Evolutionary conservation across 2,329 filamentous ascomycete species (phyloP).

Genomic region (Penicillium rolfsii): DNA sequence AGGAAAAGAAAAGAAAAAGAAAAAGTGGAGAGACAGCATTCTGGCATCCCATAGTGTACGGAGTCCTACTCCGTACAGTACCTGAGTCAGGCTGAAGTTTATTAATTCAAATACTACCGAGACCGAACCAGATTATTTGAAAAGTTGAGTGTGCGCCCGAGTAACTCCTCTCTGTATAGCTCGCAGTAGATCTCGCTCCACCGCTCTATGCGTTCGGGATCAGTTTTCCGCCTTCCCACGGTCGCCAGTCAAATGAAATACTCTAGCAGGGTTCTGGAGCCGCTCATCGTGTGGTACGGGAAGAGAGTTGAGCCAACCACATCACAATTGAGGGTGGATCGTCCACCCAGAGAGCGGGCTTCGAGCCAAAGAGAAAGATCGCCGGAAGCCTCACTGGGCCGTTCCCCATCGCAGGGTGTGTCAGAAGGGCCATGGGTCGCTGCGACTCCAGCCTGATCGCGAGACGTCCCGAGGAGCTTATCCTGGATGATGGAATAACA

Average conservation of each 20-base stretch:
- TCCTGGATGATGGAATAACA: constrained; percentile 15
- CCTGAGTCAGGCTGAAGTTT: constrained; percentile 31
- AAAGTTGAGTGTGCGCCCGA: neutral
- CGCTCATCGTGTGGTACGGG: neutral
- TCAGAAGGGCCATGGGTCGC: constrained; percentile 26
- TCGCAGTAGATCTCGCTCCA: neutral
- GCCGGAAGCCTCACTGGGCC: constrained; percentile 20
- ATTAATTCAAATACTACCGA: constrained; percentile 26
- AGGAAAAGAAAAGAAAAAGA: neutral
- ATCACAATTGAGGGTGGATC: constrained; percentile 7
- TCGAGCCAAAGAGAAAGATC: constrained; percentile 27
- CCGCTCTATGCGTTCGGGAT: neutral
- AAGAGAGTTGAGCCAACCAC: constrained; percentile 3
- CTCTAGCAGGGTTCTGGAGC: neutral
- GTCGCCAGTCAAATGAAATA: neutral
- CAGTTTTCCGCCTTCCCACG: neutral
- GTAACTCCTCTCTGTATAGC: too few relatives aligned
- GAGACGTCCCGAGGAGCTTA: constrained; percentile 27
- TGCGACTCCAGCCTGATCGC: constrained; percentile 25
- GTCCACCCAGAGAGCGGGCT: constrained; percentile 7
- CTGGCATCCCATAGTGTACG: constrained; percentile 18
- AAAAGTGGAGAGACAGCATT: constrained; percentile 21
- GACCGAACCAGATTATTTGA: constrained; percentile 10
- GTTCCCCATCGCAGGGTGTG: constrained; percentile 31
- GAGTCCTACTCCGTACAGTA: constrained; percentile 7